Evolutionary conservation across 257 asterid genomes (phyloP).

Genomic region (Solanum pinnatisectum): DNA sequence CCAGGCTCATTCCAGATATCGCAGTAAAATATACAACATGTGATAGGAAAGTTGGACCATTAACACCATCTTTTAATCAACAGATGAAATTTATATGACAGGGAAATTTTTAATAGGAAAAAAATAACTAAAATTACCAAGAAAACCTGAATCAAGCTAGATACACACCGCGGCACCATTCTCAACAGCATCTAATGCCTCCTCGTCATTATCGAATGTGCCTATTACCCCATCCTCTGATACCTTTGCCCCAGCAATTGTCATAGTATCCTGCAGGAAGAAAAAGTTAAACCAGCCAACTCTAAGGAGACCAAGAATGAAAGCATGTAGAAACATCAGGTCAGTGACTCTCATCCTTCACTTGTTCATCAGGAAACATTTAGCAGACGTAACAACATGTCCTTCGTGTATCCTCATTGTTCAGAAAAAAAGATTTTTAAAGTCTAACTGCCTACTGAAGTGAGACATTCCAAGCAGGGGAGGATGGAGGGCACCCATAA

Average conservation of each 20-base stretch:
- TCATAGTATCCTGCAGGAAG: conserved; percentile 36
- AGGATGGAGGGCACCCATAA: not conserved
- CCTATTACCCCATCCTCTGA: conserved; percentile 21
- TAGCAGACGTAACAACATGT: not conserved
- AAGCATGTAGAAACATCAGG: not conserved
- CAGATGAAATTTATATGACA: not conserved
- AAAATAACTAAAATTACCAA: not conserved
- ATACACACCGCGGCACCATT: conserved; percentile 60
- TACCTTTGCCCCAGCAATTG: conserved; percentile 20
- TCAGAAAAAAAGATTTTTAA: not conserved
- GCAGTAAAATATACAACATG: not conserved
- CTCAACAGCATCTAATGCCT: conserved; percentile 59
- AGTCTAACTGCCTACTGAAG: not conserved
- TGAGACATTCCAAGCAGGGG: not conserved
- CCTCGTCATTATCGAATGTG: conserved; percentile 32
- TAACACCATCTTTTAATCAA: not conserved
- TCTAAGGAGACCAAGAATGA: not conserved
- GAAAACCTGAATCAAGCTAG: conserved; percentile 1
- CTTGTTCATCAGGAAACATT: not conserved
- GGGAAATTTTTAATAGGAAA: not conserved
- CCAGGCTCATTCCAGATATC: not conserved
- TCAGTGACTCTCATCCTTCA: not conserved
- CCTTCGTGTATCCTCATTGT: not conserved
- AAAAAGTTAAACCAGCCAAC: not conserved
- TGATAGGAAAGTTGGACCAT: not conserved